Evolutionary conservation across 805 yeast species (phyloP).

Genomic region (Cyberlindnera lachancei): DNA sequence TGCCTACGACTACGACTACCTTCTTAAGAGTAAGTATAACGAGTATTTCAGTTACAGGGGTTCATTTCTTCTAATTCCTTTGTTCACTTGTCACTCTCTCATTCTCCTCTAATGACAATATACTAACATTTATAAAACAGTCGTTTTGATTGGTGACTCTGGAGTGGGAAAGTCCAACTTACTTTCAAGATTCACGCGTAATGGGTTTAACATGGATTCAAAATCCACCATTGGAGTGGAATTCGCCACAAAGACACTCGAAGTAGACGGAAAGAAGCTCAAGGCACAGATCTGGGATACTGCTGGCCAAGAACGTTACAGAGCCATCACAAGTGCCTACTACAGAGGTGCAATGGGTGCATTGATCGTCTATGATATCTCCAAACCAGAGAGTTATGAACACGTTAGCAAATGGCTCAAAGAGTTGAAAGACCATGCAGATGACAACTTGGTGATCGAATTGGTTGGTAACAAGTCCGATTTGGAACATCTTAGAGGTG

Average conservation of each 20-base stretch:
- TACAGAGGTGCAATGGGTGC: constrained; percentile 99
- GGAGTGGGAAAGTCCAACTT: constrained; percentile 96
- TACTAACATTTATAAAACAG: no score
- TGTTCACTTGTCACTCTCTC: neutral
- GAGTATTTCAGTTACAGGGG: no score
- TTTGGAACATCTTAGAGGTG: constrained; percentile 87
- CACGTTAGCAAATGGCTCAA: constrained; percentile 84
- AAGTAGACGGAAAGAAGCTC: constrained; percentile 74
- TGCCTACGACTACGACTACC: constrained; percentile 79
- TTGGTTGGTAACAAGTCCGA: constrained; percentile 90
- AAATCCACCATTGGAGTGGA: constrained; percentile 97
- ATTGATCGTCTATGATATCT: constrained; percentile 87
- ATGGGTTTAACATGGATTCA: constrained; percentile 91
- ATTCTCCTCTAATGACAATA: no score
- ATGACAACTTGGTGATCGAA: constrained; percentile 91
- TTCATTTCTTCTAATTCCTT: neutral
- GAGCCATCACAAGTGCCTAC: constrained; percentile 96
- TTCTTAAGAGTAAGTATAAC: constrained; percentile 57
- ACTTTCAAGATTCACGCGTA: constrained; percentile 87
- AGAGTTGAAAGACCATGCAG: constrained; percentile 86
- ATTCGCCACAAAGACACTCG: constrained; percentile 93
- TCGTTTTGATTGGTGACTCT: constrained; percentile 93
- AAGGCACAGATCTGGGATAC: constrained; percentile 98
- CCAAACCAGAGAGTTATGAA: constrained; percentile 83
- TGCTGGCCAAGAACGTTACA: constrained; percentile 97